Base-by-base conservation (phyloP, 176 grass and related monocot species). In the Lolium multiflorum region DNA sequence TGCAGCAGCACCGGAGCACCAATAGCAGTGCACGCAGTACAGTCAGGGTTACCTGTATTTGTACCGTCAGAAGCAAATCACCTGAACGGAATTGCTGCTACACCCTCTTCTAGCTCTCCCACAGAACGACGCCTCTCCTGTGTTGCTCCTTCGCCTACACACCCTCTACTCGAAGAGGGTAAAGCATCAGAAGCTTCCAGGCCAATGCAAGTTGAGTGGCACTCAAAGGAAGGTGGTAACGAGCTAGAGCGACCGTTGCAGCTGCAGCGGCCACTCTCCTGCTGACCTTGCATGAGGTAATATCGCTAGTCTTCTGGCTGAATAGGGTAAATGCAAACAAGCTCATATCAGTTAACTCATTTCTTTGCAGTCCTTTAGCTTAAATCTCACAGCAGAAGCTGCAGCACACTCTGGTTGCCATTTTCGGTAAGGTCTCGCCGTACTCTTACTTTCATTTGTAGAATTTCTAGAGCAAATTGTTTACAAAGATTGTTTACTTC, bases 111-210 rank as follows among this genome's bases (percentile, higher is more conserved):
- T 18, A 78, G 83, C 72, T 89, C 67, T 26, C 44, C 83, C 56
- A 86, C 48, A 22, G 88, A 95, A 69, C 74, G 64, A 50, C 81
- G 70, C 38, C 74, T 87, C 50, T 82, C 89, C 15, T 90, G 70
- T 0, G 66, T 92, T 11, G 58, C 57, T 78, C 89, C 89, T 85
- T 94, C 91, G 67, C 89, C 88, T 5, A 89, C 56, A 1, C 80
- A 87, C 52, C 71, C 84, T 85, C 55, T 86, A 26, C 61, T 57
- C 6, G 56, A 58, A 22, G 6, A 11, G 2, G 13, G 77, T 4
- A 88, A 66, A 85, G 67, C 58, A 54, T 70, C 62, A 76, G 86
- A 91, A 39, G 78, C 72, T 77, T 21, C 35, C 31, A 81, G 77
- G 55, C 21, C 24, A 49, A 24, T 46, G 13, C 71, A 85, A 39